Evolutionary conservation across 495 filamentous ascomycete species (phyloP).

Genomic region (Xylaria cubensis): DNA sequence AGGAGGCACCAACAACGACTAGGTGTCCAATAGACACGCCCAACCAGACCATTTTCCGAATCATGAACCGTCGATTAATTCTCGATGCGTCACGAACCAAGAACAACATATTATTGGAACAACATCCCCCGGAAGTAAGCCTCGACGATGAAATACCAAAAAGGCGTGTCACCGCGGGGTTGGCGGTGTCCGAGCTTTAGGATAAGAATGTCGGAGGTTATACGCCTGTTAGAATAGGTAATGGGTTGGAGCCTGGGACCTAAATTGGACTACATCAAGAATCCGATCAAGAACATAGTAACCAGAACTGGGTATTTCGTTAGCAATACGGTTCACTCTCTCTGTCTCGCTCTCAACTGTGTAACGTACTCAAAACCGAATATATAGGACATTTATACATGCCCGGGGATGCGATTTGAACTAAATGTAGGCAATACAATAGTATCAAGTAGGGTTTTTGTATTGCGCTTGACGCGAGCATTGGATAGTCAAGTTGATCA

Average conservation of each 20-base stretch:
- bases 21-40: background rate
- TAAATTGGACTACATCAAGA: too few relatives aligned
- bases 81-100: background rate
- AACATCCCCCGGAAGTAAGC: background rate
- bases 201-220: background rate
- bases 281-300: background rate
- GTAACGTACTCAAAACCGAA: background rate
- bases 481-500: background rate
- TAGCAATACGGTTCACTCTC: too few relatives aligned
- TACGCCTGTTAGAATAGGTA: too few relatives aligned
- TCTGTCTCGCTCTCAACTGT: too few relatives aligned
- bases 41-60: background rate
- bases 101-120: background rate
- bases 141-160: background rate
- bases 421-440: background rate
- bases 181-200: background rate
- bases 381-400: background rate
- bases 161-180: background rate
- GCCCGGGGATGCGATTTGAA: background rate
- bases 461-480: background rate
- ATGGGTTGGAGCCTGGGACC: too few relatives aligned
- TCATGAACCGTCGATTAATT: background rate
- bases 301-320: background rate
- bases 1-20: background rate
- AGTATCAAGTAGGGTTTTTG: background rate